Base-by-base conservation (phyloP, 2,329 filamentous ascomycete genomes). In the Colletotrichum echinochloae region DNA sequence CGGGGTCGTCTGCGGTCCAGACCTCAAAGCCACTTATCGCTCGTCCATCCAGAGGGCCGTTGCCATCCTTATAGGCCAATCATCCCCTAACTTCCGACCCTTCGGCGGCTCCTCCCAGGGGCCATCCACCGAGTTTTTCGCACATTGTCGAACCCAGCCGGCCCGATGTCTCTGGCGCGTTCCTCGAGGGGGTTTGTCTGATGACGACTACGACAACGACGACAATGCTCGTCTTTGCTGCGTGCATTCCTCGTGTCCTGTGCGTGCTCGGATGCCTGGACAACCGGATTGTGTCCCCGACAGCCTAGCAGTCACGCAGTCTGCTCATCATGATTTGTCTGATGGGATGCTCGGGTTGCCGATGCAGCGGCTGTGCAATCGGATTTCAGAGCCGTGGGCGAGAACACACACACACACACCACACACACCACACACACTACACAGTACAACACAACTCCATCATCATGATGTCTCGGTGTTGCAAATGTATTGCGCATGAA, bases 11-110 rank as follows among this genome's bases (percentile, higher is more conserved):
- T 26, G 35, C 48, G 49, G 65, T 63, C 65, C 49, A 67, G 65
- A 67, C 41, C 41, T 60, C 65, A 67, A 59, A 64, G 60, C 62
- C 66, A 55, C 62, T n/a, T n/a, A 48, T 35, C 39, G 33, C 33
- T 41, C 12, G 18, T 57, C 49, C 63, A 66, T 37, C 60, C 11
- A 9, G 30, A 26, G n/a, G 37, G 49, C 49, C 39, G 46, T 55
- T 35, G 30, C 26, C 37, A 46, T n/a, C n/a, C n/a, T n/a, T 49
- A 54, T 14, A 49, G 57, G 8, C 65, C 48, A 66, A 66, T 66
- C 65, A 66, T 55, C 9, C 9, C 51, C 28, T 30, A 35, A 23
- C 30, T 35, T 54, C 39, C 37, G 9, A 63, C 57, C 30, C 28
- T 51, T 18, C 39, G 26, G 28, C 49, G 23, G 57, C 37, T 41